A percentile compares a stretch with the other conserved stretches of the same genome.
These are phyloP conservation scores for Leptographium procerum DNA, from an alignment of 2,329 filamentous ascomycete genomes.

Conservation along the genomic window DNA sequence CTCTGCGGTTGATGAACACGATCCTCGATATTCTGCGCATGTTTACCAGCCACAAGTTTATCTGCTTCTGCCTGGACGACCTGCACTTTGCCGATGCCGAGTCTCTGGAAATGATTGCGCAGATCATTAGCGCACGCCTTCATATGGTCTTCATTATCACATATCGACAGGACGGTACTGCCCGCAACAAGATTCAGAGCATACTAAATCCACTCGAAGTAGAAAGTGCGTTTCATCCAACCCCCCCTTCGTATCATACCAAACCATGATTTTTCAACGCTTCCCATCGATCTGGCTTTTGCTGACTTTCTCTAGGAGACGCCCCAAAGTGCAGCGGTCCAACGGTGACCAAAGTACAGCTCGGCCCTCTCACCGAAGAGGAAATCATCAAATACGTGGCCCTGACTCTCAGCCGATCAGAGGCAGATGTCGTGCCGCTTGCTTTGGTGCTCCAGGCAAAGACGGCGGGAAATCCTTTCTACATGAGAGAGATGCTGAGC, in stretches of 20 bases:
- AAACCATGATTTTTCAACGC: background rate
- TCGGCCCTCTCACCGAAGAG: constrained; percentile 63
- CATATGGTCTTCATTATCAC: constrained; percentile 76
- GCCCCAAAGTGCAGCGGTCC: constrained; percentile 35
- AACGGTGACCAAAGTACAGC: constrained; percentile 55
- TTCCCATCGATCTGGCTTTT: background rate
- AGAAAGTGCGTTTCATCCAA: constrained; percentile 29
- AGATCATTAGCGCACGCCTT: constrained; percentile 67
- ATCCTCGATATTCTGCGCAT: constrained; percentile 78
- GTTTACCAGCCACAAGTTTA: constrained; percentile 72
- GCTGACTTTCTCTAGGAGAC: constrained; percentile 22
- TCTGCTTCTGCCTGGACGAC: constrained; percentile 82
- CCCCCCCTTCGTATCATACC: background rate
- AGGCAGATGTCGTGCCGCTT: constrained; percentile 63
- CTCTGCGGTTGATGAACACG: constrained; percentile 71
- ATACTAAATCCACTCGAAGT: constrained; percentile 43
- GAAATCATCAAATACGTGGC: constrained; percentile 77
- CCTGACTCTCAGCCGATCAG: constrained; percentile 62
- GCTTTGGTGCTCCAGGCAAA: constrained; percentile 82
- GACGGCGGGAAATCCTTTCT: constrained; percentile 80
- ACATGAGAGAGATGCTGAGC: constrained; percentile 81
- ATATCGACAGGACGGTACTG: constrained; percentile 55
- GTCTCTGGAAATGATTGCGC: constrained; percentile 69
- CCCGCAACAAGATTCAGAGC: constrained; percentile 40
- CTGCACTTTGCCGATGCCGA: constrained; percentile 85